Conservation (phyloP, 257 asterid species). For the Nicotiana obtusifolia region DNA sequence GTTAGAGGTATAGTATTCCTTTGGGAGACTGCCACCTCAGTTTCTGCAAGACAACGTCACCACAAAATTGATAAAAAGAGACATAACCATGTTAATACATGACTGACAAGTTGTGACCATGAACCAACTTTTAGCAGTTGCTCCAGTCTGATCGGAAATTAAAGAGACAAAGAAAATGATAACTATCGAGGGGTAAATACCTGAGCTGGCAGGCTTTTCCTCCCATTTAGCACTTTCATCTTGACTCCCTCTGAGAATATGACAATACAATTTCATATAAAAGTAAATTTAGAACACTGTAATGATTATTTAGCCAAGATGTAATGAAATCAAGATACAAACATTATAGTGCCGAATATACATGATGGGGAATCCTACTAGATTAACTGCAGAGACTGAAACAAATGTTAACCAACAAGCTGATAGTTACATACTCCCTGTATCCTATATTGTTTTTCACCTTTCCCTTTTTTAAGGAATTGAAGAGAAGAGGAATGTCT, state of each 20-base stretch:
- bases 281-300: not conserved
- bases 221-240: constrained; percentile 6
- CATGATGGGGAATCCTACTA: not conserved
- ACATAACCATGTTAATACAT: not conserved
- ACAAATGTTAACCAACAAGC: not conserved
- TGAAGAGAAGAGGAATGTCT: not conserved
- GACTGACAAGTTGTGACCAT: constrained; percentile 1
- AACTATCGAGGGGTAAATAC: not conserved
- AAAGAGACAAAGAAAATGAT: not conserved
- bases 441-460: not conserved
- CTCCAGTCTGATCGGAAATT: not conserved
- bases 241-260: not conserved
- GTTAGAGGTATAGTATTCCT: constrained; percentile 54
- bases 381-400: not conserved
- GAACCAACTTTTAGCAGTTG: not conserved
- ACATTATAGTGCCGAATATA: not conserved
- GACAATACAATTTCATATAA: not conserved
- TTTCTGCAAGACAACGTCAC: constrained; percentile 29
- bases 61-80: constrained; percentile 5
- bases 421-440: not conserved
- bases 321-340: not conserved
- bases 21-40: constrained; percentile 24
- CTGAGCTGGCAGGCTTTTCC: constrained; percentile 2
- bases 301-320: not conserved
- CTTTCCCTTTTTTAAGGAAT: not conserved